These are phyloP conservation scores for Dunaliella sp. DNA, from an alignment of 139 green algal genomes.

Conservation along the genomic window DNA sequence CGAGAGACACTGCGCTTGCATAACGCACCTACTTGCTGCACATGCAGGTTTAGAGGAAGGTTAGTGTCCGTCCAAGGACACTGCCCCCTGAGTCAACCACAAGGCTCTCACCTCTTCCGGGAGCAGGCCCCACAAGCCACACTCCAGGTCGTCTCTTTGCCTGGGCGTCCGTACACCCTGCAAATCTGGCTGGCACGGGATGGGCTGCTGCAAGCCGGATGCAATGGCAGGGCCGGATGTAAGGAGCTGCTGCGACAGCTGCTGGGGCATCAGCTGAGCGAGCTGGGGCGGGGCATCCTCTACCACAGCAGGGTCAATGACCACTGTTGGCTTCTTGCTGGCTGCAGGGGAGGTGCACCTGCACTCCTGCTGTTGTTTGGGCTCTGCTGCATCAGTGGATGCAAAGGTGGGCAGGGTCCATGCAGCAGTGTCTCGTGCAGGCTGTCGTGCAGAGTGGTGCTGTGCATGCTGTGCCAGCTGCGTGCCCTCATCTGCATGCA, in stretches of 20 bases:
- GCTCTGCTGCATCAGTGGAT: neutral
- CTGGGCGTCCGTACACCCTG: neutral
- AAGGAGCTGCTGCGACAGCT: neutral
- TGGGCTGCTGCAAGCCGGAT: constrained; percentile 6
- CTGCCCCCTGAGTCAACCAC: no score
- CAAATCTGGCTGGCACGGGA: neutral
- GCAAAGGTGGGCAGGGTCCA: neutral
- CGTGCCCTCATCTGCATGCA: neutral
- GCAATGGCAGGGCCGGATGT: neutral
- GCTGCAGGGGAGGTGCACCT: neutral
- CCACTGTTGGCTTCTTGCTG: neutral
- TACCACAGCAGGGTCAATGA: neutral
- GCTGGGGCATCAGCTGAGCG: neutral
- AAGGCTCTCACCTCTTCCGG: constrained; percentile 40
- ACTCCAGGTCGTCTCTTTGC: neutral
- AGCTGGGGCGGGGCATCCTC: neutral
- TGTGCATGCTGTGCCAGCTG: neutral
- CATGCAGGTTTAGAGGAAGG: no score
- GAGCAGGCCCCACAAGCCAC: constrained; percentile 30
- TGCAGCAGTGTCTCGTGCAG: neutral
- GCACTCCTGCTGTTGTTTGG: neutral
- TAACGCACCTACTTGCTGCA: no score
- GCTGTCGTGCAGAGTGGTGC: neutral
- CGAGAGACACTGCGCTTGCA: no score
- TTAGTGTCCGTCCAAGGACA: no score